A percentile compares a stretch with the other conserved stretches of the same genome.
Evolutionary conservation across 202 grass and related monocot genomes (phyloP).

Genomic region (Zizania palustris): DNA sequence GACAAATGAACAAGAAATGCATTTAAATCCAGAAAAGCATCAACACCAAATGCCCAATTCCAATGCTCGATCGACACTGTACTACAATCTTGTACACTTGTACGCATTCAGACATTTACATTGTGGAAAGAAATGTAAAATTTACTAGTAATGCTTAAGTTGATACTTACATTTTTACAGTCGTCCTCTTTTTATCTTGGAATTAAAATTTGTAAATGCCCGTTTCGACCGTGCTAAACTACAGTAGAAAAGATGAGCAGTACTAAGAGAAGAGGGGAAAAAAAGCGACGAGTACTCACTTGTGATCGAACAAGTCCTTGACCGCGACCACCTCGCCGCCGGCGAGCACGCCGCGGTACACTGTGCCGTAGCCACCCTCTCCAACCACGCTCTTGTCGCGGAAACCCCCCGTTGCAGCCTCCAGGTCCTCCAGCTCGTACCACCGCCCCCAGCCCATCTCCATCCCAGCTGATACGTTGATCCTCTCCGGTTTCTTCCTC

Average conservation of each 20-base stretch:
- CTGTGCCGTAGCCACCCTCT: slow-evolving; percentile 83
- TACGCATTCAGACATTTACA: slow-evolving; percentile 22
- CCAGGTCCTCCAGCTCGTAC: slow-evolving; percentile 79
- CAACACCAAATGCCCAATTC: not conserved
- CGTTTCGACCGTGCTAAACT: not conserved
- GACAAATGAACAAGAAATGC: slow-evolving; percentile 49
- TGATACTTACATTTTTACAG: not conserved
- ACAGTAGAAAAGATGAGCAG: slow-evolving; percentile 5
- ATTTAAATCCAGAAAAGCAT: slow-evolving; percentile 23
- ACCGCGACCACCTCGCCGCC: slow-evolving; percentile 79
- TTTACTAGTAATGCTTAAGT: not conserved
- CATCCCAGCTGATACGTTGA: slow-evolving; percentile 47
- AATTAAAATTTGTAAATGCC: not conserved
- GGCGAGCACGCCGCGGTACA: slow-evolving; percentile 81
- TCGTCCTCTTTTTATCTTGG: not conserved
- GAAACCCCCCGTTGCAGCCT: slow-evolving; percentile 72
- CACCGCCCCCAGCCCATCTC: slow-evolving; percentile 95
- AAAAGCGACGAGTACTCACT: slow-evolving; percentile 52
- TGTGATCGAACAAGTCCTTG: slow-evolving; percentile 88
- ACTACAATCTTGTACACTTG: not conserved
- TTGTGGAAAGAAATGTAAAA: not conserved
- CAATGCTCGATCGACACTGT: not conserved
- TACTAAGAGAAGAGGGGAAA: not conserved
- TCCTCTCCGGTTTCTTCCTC: slow-evolving; percentile 36
- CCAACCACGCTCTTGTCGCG: slow-evolving; percentile 63